A percentile compares a stretch with the other conserved stretches of the same genome.
These are phyloP conservation scores for Piloderma croceum DNA, from an alignment of 768 basidiomycete genomes.

Conservation along the genomic window DNA sequence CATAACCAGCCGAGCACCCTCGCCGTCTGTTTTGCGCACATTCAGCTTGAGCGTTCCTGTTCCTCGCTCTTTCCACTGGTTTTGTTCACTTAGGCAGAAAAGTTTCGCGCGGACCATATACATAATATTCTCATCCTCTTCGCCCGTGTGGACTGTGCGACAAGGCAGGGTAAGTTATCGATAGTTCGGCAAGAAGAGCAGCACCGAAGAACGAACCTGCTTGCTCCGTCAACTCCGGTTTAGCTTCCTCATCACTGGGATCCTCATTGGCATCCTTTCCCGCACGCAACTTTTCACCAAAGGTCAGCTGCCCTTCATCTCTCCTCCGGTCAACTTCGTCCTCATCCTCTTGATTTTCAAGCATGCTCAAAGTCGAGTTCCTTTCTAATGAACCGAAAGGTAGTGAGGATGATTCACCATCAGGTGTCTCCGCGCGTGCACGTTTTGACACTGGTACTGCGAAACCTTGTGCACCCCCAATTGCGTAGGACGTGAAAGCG, in stretches of 20 bases:
- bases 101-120: slow-evolving; percentile 76
- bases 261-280: slow-evolving; percentile 55
- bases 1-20: slow-evolving; percentile 74
- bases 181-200: not conserved
- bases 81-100: slow-evolving; percentile 51
- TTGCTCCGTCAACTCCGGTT: slow-evolving; percentile 57
- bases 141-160: slow-evolving; percentile 61
- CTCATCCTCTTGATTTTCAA: slow-evolving; percentile 42
- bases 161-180: not conserved
- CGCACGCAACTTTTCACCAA: slow-evolving; percentile 65
- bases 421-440: slow-evolving; percentile 46
- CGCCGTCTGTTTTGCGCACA: slow-evolving; percentile 55
- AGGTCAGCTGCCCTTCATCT: slow-evolving; percentile 33
- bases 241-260: slow-evolving; percentile 43
- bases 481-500: slow-evolving; percentile 60
- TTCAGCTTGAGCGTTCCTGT: slow-evolving; percentile 69
- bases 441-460: slow-evolving; percentile 49
- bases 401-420: slow-evolving; percentile 35
- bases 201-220: slow-evolving; percentile 42
- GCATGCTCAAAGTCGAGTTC: slow-evolving; percentile 23
- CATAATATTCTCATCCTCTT: slow-evolving; percentile 76
- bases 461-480: slow-evolving; percentile 44
- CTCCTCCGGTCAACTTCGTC: slow-evolving; percentile 25
- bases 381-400: slow-evolving; percentile 43
- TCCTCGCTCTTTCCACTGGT: slow-evolving; percentile 74